phyloP scores from a whole-genome alignment of 73 alveolate species.

The Paramecium octaurelia region DNA sequence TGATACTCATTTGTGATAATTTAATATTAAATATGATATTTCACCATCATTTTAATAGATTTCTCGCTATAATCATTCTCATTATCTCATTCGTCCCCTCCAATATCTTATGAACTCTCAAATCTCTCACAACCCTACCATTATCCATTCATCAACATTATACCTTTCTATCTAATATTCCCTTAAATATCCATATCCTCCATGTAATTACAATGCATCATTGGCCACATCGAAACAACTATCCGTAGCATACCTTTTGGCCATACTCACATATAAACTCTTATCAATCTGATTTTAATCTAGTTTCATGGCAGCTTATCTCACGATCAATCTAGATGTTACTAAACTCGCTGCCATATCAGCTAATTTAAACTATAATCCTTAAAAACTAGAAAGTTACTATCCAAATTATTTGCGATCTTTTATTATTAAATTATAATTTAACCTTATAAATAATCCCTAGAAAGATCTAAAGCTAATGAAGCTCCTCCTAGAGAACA shows the following conservation, averaged over 20 bases:
- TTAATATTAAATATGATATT: neutral
- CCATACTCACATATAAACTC: conserved; percentile 79
- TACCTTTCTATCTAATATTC: conserved; percentile 81
- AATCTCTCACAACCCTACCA: conserved; percentile 71
- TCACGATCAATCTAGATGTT: conserved; percentile 83
- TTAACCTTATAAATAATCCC: conserved; percentile 65
- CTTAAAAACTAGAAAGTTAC: conserved; percentile 67
- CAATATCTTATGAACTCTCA: conserved; percentile 82
- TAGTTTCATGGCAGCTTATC: conserved; percentile 80
- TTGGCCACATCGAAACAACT: conserved; percentile 75
- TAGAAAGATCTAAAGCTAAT: conserved; percentile 68
- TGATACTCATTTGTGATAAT: neutral
- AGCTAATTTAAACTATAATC: conserved; percentile 76
- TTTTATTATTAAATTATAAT: neutral
- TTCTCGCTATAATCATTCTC: conserved; percentile 79
- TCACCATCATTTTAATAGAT: neutral
- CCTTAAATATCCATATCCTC: conserved; percentile 85
- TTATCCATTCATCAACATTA: neutral
- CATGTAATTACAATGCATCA: conserved; percentile 81
- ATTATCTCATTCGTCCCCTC: conserved; percentile 92
- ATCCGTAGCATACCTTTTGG: conserved; percentile 85
- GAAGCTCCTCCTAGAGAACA: conserved; percentile 88
- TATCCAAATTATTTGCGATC: conserved; percentile 80
- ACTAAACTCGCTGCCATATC: conserved; percentile 77
- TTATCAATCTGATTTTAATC: conserved; percentile 66